Base-by-base conservation (phyloP, 1,139 yeast genomes). In the Sugiyamaella neomexicana region DNA sequence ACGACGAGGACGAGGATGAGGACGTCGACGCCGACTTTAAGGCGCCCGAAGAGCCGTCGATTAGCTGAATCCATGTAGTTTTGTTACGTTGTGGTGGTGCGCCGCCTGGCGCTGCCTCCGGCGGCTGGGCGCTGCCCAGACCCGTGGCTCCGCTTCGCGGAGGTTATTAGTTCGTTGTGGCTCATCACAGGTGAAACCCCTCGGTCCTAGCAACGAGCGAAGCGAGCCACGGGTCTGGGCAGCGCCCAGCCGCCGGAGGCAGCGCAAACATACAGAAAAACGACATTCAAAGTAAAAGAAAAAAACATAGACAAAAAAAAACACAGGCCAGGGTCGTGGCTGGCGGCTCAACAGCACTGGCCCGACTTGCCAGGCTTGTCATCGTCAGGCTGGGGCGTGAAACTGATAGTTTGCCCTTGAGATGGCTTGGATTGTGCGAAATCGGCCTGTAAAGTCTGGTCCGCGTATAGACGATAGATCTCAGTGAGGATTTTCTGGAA, bases 321-420 rank as follows among this genome's bases (percentile, higher is more conserved):
- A 34, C 12, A 43, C 36, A 23, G 25, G 25, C n/a, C 37, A 25
- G 41, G 39, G 46, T 17, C 3, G 34, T 4, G 5, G 34, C 34
- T 3, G 34, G 34, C 10, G 34, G 31, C 31, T 40, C 65, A 72
- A 56, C 77, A 73, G 62, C 76, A 69, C 51, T 68, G 75, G 81
- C 80, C 95, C 81, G 75, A 91, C 85, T 72, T 83, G 81, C 67
- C 81, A 64, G 82, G 76, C 68, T 80, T 79, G 56, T 80, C 82
- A 65, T 88, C 95, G 66, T 86, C 89, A 49, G 97, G 96, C 55
- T 95, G 90, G 56, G 96, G 97, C 8, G 98, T 89, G 71, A 93
- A 84, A 58, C 89, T 83, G 69, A 93, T 91, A 40, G 97, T 90
- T 62, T 95, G 96, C 20, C 98, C 98, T 56, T 80, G 76, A 72